Evolutionary conservation across 2,329 filamentous ascomycete species (phyloP).

Genomic region (Fonsecaea monophora): DNA sequence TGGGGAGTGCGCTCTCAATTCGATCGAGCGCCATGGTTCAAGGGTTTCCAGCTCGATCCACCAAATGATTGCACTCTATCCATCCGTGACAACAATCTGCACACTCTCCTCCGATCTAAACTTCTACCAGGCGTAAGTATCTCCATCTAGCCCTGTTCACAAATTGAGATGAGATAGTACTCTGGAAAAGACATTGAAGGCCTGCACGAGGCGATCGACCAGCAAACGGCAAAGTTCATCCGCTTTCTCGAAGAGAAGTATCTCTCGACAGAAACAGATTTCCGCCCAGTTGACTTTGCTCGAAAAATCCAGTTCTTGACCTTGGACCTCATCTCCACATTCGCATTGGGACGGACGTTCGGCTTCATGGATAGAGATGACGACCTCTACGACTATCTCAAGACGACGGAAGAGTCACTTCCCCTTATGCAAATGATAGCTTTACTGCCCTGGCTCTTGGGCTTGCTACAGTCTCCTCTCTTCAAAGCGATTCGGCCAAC

Average conservation of each 20-base stretch:
- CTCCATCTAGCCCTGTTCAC: background rate
- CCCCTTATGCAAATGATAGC: conserved; percentile 19
- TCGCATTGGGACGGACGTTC: conserved; percentile 24
- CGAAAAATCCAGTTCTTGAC: conserved; percentile 17
- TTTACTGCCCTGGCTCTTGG: conserved; percentile 12
- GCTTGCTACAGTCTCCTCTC: conserved; percentile 4
- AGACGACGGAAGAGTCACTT: conserved; percentile 3
- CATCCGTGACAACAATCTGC: conserved; percentile 9
- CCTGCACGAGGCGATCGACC: background rate
- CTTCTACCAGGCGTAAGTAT: conserved; percentile 8
- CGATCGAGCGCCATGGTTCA: conserved; percentile 16
- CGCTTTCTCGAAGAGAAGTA: conserved; percentile 15
- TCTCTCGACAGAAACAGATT: background rate
- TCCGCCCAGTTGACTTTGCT: conserved; percentile 17
- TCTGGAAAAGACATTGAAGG: conserved; percentile 14
- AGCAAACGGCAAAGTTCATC: background rate
- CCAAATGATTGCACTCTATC: conserved; percentile 14
- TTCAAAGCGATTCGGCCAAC: conserved; percentile 20
- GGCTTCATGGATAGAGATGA: conserved; percentile 22
- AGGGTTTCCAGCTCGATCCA: conserved; percentile 21
- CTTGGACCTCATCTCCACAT: conserved; percentile 24
- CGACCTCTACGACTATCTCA: conserved; percentile 21
- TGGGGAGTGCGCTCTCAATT: conserved; percentile 9
- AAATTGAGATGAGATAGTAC: conserved; percentile 14
- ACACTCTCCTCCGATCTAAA: conserved; percentile 5